These are phyloP conservation scores for Kokia cookei DNA, from an alignment of 441 rosid genomes.

Conservation along the genomic window DNA sequence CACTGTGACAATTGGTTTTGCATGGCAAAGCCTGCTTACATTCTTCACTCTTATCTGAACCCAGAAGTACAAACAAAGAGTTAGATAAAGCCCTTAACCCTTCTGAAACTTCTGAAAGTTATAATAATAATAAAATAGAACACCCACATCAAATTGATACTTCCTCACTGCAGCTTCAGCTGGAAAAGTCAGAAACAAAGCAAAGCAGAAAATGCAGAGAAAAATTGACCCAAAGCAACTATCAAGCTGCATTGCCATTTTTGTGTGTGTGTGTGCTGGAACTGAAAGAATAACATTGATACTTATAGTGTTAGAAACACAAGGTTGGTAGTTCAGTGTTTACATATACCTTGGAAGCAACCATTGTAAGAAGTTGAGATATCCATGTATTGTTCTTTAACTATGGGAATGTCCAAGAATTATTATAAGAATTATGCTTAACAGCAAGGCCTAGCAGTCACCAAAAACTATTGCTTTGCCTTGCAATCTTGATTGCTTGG, in stretches of 20 bases:
- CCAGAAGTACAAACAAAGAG: neutral
- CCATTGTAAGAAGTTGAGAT: slow-evolving; percentile 31
- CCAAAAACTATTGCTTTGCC: slow-evolving; percentile 22
- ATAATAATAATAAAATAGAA: neutral
- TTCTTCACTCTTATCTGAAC: slow-evolving; percentile 44
- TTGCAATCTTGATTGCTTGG: slow-evolving; percentile 26
- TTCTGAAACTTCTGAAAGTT: neutral
- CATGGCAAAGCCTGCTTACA: slow-evolving; percentile 45
- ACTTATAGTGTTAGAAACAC: slow-evolving; percentile 3
- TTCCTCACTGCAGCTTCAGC: slow-evolving; percentile 45
- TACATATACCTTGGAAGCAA: slow-evolving; percentile 48
- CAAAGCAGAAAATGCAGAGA: slow-evolving; percentile 20
- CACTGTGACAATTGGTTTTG: slow-evolving; percentile 49
- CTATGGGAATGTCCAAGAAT: neutral
- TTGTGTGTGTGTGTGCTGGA: neutral
- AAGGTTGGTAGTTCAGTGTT: neutral
- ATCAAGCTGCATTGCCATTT: slow-evolving; percentile 20
- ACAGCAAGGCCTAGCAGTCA: neutral
- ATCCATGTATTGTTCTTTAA: slow-evolving; percentile 23
- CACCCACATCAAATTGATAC: slow-evolving; percentile 47
- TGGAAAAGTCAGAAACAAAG: slow-evolving; percentile 24
- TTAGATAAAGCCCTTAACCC: neutral
- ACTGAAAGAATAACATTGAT: slow-evolving; percentile 6
- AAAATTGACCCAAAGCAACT: slow-evolving; percentile 8
- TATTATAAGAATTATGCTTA: neutral